phyloP scores from a whole-genome alignment of 306 rosid genomes.

The Aeschynomene evenia region DNA sequence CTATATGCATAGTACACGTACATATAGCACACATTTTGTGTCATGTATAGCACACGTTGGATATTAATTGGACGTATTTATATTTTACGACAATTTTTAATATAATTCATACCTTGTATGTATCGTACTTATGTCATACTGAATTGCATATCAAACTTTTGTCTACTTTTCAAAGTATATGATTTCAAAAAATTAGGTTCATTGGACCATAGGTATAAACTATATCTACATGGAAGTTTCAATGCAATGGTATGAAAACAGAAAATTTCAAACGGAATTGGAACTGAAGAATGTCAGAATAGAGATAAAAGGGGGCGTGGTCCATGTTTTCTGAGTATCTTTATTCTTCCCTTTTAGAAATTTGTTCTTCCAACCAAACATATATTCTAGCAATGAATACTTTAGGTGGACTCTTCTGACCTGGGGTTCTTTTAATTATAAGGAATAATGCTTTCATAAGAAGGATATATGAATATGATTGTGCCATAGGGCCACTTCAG shows the following conservation, averaged over 20 bases:
- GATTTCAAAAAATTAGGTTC: no score
- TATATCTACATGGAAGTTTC: not conserved
- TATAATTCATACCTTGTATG: no score
- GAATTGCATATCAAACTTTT: no score
- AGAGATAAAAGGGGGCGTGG: constrained; percentile 19
- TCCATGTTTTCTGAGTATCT: constrained; percentile 21
- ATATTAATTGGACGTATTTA: no score
- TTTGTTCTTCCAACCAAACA: constrained; percentile 4
- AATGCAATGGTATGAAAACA: not conserved
- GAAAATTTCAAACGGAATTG: not conserved
- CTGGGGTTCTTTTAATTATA: not conserved
- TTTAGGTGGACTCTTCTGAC: not conserved
- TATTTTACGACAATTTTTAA: no score
- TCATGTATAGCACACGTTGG: no score
- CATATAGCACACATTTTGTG: no score
- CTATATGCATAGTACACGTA: no score
- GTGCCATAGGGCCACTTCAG: constrained; percentile 21
- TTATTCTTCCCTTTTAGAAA: constrained; percentile 26
- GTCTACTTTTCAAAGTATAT: no score
- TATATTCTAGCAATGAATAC: not conserved
- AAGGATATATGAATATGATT: not conserved
- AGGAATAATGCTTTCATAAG: constrained; percentile 23
- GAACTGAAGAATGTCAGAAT: not conserved
- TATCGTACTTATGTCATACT: no score
- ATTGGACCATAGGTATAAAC: not conserved